phyloP scores from a whole-genome alignment of 2,329 filamentous ascomycete genomes.

The Pseudopyricularia cyperi region DNA sequence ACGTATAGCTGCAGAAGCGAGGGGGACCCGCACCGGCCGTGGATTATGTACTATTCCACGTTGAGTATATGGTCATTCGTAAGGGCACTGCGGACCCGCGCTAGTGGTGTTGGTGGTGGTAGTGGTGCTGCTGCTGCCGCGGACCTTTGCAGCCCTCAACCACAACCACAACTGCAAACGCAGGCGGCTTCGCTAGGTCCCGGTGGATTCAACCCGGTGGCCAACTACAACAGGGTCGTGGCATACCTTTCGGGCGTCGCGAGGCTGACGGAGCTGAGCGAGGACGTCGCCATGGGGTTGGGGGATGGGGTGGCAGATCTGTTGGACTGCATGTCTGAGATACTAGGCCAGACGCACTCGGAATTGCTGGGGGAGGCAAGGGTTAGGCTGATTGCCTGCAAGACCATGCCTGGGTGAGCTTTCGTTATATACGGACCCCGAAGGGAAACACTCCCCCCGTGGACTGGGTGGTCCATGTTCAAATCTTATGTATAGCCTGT shows the following conservation, averaged over 20 bases:
- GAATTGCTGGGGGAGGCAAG: conserved; percentile 71
- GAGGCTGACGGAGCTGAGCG: conserved; percentile 54
- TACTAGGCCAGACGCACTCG: conserved; percentile 32
- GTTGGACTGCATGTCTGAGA: conserved; percentile 26
- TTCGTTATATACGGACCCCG: background rate
- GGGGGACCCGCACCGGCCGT: conserved; percentile 70
- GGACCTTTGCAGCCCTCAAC: too few relatives aligned
- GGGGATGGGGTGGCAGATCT: conserved; percentile 38
- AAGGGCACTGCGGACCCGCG: conserved; percentile 31
- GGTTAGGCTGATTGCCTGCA: conserved; percentile 56
- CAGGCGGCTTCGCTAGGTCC: background rate
- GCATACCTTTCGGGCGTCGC: conserved; percentile 50
- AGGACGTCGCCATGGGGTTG: conserved; percentile 52
- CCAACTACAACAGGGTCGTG: conserved; percentile 20
- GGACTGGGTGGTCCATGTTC: too few relatives aligned
- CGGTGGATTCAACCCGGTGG: background rate
- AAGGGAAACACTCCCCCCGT: too few relatives aligned
- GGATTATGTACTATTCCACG: conserved; percentile 81
- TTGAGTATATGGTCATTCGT: conserved; percentile 83
- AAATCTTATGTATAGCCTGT: too few relatives aligned
- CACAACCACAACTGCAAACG: conserved; percentile 17
- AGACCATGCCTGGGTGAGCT: conserved; percentile 27
- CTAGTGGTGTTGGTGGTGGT: background rate
- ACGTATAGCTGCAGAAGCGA: conserved; percentile 65
- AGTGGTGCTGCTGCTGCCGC: conserved; percentile 25